A percentile compares a stretch with the other conserved stretches of the same genome.
These are phyloP conservation scores for Medicago lupulina DNA, from an alignment of 306 rosid genomes.

Conservation along the genomic window DNA sequence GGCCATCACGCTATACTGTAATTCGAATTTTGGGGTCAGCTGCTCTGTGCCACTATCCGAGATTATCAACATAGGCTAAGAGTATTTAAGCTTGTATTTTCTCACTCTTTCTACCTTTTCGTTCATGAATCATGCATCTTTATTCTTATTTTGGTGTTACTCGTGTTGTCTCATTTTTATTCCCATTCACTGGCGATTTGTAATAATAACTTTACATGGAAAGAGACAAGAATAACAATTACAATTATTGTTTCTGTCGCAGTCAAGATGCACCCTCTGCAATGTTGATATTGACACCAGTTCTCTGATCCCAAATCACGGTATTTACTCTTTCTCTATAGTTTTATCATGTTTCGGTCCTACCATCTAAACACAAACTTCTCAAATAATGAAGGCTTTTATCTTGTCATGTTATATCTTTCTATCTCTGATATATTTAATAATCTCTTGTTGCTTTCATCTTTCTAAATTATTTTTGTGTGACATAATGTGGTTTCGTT, in stretches of 20 bases:
- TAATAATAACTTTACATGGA: conserved; percentile 46
- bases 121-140: conserved; percentile 14
- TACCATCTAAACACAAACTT: conserved; percentile 29
- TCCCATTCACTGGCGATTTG: conserved; percentile 40
- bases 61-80: background rate
- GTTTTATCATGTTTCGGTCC: conserved; percentile 32
- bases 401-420: conserved; percentile 26
- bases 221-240: conserved; percentile 56
- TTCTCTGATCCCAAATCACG: conserved; percentile 83
- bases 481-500: conserved; percentile 39
- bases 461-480: background rate
- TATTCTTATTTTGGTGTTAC: conserved; percentile 42
- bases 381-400: conserved; percentile 13
- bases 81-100: conserved; percentile 22
- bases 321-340: conserved; percentile 50
- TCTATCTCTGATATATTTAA: conserved; percentile 23
- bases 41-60: background rate
- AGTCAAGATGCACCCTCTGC: conserved; percentile 94
- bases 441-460: conserved; percentile 26
- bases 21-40: background rate
- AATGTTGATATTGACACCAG: conserved; percentile 75
- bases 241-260: conserved; percentile 62
- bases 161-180: conserved; percentile 42
- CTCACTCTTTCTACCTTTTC: conserved; percentile 23
- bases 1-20: background rate